Percentiles rank a stretch among this genome's conserved stretches.
Conservation (phyloP, 2,329 filamentous ascomycete species). For the Pseudogymnoascus sp. region DNA sequence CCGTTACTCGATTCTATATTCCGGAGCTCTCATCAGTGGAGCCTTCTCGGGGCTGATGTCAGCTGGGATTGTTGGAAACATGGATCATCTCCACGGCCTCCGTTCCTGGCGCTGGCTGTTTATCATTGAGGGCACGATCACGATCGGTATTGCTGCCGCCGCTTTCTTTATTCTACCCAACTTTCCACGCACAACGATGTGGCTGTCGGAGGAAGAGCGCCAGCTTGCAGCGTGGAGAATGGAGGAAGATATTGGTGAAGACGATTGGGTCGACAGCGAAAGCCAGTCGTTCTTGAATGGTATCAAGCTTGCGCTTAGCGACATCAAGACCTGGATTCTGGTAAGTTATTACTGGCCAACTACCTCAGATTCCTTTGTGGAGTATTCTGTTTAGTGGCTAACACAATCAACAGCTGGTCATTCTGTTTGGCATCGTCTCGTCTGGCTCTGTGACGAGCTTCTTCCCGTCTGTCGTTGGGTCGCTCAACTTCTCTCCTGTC, state of each 20-base stretch:
- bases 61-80: slow-evolving; percentile 56
- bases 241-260: slow-evolving; percentile 55
- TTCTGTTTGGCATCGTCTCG: slow-evolving; percentile 49
- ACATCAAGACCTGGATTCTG: slow-evolving; percentile 51
- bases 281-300: slow-evolving; percentile 48
- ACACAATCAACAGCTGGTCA: slow-evolving; percentile 34
- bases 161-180: slow-evolving; percentile 56
- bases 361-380: slow-evolving; percentile 18
- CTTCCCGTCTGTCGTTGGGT: slow-evolving; percentile 61
- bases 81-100: slow-evolving; percentile 49
- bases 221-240: slow-evolving; percentile 51
- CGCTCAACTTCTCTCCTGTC: slow-evolving; percentile 53
- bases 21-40: slow-evolving; percentile 59
- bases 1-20: slow-evolving; percentile 58
- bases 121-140: slow-evolving; percentile 61
- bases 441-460: slow-evolving; percentile 57
- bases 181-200: slow-evolving; percentile 52
- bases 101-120: slow-evolving; percentile 59
- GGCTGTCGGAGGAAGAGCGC: slow-evolving; percentile 48
- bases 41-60: slow-evolving; percentile 61
- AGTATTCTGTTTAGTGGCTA: neutral
- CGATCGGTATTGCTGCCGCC: slow-evolving; percentile 45
- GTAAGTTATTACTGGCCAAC: slow-evolving; percentile 29
- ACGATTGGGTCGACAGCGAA: slow-evolving; percentile 49
- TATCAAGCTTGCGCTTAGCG: slow-evolving; percentile 31